Evolutionary conservation across 768 basidiomycete species (phyloP).

Genomic region (Termitomyces sp.): DNA sequence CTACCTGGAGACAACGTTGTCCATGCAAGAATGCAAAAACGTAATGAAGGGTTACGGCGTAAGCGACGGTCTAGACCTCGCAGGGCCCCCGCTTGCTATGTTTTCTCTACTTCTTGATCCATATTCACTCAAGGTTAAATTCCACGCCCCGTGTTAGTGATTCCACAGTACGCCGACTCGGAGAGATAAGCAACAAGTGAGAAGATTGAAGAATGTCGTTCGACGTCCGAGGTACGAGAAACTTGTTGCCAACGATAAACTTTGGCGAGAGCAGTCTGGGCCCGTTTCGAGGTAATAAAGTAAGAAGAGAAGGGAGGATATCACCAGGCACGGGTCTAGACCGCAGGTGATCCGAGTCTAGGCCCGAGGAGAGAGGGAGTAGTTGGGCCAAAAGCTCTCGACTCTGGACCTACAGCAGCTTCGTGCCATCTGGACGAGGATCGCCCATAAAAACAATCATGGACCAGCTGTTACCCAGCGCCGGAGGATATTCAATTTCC

Average conservation of each 20-base stretch:
- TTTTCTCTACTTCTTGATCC: too few species aligned
- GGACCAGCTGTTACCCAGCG: not conserved
- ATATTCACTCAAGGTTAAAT: too few species aligned
- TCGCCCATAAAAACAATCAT: not conserved
- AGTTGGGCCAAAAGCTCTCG: not conserved
- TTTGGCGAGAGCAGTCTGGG: not conserved
- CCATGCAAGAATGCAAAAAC: too few species aligned
- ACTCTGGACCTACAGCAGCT: not conserved
- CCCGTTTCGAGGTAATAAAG: not conserved
- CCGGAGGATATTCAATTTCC: not conserved
- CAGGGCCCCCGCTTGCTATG: too few species aligned
- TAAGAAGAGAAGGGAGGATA: not conserved
- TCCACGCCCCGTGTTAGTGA: too few species aligned
- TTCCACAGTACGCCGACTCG: too few species aligned
- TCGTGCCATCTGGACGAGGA: not conserved
- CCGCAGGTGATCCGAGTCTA: not conserved
- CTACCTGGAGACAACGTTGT: too few species aligned
- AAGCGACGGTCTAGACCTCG: too few species aligned
- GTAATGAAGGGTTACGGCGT: too few species aligned
- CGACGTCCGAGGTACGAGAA: not conserved
- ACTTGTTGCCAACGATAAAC: not conserved
- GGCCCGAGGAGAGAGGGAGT: not conserved
- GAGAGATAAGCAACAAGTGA: too few species aligned
- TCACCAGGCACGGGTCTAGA: not conserved
- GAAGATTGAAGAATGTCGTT: not conserved